Conservation (phyloP, 2,329 filamentous ascomycete genomes). For the Fusarium fracticaudum region DNA sequence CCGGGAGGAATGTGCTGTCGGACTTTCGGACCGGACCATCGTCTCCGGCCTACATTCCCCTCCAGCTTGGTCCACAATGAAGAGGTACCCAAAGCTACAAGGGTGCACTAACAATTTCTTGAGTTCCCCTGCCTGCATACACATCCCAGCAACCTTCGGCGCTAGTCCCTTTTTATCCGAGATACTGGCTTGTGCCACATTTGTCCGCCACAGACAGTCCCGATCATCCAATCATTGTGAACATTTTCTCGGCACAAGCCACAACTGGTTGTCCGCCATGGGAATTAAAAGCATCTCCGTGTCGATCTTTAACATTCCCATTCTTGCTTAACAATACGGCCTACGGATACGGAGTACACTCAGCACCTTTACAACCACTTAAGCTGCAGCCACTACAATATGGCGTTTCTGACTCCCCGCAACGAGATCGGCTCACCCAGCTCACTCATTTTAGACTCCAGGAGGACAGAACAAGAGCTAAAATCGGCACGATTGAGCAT, state of each 20-base stretch:
- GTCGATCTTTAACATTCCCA: constrained; percentile 30
- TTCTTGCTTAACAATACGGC: constrained; percentile 2
- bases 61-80: not conserved
- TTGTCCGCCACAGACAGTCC: constrained; percentile 4
- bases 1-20: not conserved
- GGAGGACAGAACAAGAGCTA: not conserved
- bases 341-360: not conserved
- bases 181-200: constrained; percentile 3
- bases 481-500: constrained; percentile 8
- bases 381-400: constrained; percentile 3
- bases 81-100: constrained; percentile 28
- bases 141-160: not conserved
- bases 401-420: constrained; percentile 22
- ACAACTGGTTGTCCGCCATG: constrained; percentile 13
- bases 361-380: not conserved
- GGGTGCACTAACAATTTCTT: constrained; percentile 31
- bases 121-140: constrained; percentile 4
- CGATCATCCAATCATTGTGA: not conserved
- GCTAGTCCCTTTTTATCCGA: not conserved
- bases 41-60: constrained; percentile 28
- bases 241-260: constrained; percentile 5
- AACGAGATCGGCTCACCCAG: constrained; percentile 12
- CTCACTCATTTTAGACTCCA: constrained; percentile 4
- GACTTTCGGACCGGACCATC: constrained; percentile 19
- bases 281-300: constrained; percentile 16